Conservation (phyloP, 2,329 filamentous ascomycete species). For the Chrysoporthe deuterocubensis region DNA sequence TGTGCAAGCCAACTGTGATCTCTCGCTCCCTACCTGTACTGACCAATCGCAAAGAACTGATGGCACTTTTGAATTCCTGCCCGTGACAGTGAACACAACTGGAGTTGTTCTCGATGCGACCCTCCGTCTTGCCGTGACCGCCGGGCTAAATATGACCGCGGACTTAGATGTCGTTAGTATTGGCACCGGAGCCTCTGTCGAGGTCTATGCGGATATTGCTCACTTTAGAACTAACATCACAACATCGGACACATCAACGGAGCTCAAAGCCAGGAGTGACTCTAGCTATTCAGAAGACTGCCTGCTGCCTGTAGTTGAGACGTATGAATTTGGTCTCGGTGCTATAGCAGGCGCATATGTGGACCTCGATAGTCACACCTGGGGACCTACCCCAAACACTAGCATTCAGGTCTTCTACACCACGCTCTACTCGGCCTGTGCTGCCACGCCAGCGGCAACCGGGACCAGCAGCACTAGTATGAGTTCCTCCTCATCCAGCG, state of each 20-base stretch:
- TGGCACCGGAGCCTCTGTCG: conserved; percentile 37
- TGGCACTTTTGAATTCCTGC: conserved; percentile 60
- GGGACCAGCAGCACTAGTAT: conserved; percentile 21
- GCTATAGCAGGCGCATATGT: conserved; percentile 58
- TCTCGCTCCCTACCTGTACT: background rate
- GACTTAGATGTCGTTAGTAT: conserved; percentile 35
- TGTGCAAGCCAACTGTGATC: conserved; percentile 34
- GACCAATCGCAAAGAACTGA: conserved; percentile 45
- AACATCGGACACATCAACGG: conserved; percentile 26
- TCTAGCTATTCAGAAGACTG: conserved; percentile 42
- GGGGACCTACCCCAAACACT: conserved; percentile 53
- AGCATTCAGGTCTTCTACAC: conserved; percentile 58
- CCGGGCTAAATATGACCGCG: conserved; percentile 41
- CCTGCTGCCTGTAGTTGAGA: conserved; percentile 49
- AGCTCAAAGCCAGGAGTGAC: conserved; percentile 33
- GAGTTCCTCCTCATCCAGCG: conserved; percentile 24
- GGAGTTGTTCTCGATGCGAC: conserved; percentile 49
- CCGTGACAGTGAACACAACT: conserved; percentile 52
- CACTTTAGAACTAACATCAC: conserved; percentile 59
- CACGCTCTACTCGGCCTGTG: conserved; percentile 50
- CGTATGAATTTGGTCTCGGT: conserved; percentile 57
- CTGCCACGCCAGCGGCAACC: conserved; percentile 34
- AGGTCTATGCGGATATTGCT: conserved; percentile 55
- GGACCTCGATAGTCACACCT: conserved; percentile 46
- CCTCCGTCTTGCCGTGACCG: conserved; percentile 51